Conservation (phyloP, 257 asterid genomes). For the Nicotiana sylvestris region DNA sequence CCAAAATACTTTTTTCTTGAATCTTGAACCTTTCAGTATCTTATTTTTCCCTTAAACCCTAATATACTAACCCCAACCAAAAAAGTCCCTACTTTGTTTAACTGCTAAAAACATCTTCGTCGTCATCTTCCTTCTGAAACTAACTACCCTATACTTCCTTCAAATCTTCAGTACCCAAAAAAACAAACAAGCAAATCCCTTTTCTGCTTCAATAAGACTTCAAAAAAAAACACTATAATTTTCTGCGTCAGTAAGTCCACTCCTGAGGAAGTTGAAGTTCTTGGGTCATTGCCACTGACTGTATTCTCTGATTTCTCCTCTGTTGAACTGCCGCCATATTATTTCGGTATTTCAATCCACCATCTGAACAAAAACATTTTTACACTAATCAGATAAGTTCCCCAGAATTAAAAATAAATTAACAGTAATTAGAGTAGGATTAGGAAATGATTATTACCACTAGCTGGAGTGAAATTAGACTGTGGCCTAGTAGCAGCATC, state of each 20-base stretch:
- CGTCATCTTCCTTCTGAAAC: neutral
- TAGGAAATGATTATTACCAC: neutral
- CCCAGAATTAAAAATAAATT: too few species aligned
- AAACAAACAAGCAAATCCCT: neutral
- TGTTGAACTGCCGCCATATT: slow-evolving; percentile 23
- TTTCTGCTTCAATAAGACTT: neutral
- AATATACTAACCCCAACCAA: neutral
- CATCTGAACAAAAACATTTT: neutral
- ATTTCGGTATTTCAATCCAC: slow-evolving; percentile 14
- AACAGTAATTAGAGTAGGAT: too few species aligned
- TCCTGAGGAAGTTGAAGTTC: slow-evolving; percentile 72
- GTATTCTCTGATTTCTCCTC: slow-evolving; percentile 22
- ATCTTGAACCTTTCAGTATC: neutral
- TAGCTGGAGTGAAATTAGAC: slow-evolving; percentile 13
- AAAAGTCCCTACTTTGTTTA: slow-evolving; percentile 9
- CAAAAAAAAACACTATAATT: neutral
- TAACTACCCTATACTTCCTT: neutral
- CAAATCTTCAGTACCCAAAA: slow-evolving; percentile 1
- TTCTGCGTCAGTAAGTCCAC: slow-evolving; percentile 56
- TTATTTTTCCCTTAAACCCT: neutral
- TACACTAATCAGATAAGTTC: neutral
- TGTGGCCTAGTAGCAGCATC: slow-evolving; percentile 17
- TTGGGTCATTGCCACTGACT: slow-evolving; percentile 20
- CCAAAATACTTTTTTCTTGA: slow-evolving; percentile 13
- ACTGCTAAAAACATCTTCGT: neutral